Base-by-base conservation (phyloP, 495 filamentous ascomycete species). In the Xylaria castorea region DNA sequence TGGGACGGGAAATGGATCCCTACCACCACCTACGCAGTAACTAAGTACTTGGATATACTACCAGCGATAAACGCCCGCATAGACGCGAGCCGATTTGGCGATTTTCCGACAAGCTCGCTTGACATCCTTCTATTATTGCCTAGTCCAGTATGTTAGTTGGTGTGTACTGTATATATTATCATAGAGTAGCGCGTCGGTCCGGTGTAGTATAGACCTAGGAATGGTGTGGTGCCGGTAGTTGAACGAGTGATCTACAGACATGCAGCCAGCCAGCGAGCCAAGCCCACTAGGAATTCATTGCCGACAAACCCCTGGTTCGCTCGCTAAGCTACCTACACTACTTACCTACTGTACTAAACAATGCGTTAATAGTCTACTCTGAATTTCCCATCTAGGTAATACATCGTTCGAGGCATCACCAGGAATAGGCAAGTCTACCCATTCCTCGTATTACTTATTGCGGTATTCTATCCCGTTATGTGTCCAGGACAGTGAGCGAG, bases 151-250 rank as follows among this genome's bases (percentile, higher is more conserved):
- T n/a, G n/a, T n/a, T 36, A 36, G 34, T 36, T 36, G 34, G 34
- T 36, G 34, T 36, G 34, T 36, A 6, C 34, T n/a, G n/a, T n/a
- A n/a, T n/a, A n/a, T n/a, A n/a, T n/a, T n/a, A n/a, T n/a, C n/a
- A n/a, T n/a, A n/a, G n/a, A n/a, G 34, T 18, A 46, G 12, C 9
- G 14, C 18, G 18, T 14, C 2, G 16, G 1, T 9, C 14, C 18
- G 42, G 42, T 46, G 42, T 46, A 5, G 50, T 51, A 53, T 18
- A 57, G 25, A 20, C 55, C 30, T 60, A n/a, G 16, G 38, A 18
- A 27, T 64, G 61, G 32, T 18, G 40, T 64, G 40, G 65, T 40
- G 65, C 50, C 66, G 66, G 66, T 40, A 68, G 66, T 68, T 68
- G 66, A 18, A 40, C 12, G 20, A 32, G 30, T n/a, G 66, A 68